Conservation (phyloP, 345 rosid species). For the Sapria himalayana region DNA sequence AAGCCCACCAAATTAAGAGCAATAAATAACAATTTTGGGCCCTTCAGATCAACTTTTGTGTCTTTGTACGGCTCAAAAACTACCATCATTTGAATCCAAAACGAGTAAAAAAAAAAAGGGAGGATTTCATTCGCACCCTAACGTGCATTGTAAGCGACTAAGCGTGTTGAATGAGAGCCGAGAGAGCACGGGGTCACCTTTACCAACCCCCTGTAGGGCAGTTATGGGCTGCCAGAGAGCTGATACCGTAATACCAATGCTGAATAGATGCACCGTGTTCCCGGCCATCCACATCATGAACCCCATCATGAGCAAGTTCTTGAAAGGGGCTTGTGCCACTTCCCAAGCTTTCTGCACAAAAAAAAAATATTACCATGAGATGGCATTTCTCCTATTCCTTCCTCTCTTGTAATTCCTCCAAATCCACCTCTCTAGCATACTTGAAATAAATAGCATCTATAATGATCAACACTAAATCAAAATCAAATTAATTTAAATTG, state of each 20-base stretch:
- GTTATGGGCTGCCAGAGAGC: slow-evolving; percentile 98
- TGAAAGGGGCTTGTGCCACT: slow-evolving; percentile 94
- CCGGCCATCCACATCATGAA: slow-evolving; percentile 99
- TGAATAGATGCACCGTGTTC: slow-evolving; percentile 90
- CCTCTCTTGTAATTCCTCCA: too few relatives aligned
- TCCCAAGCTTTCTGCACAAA: slow-evolving; percentile 92
- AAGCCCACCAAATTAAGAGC: slow-evolving; percentile 88
- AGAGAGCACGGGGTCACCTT: too few relatives aligned
- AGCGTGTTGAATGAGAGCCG: too few relatives aligned
- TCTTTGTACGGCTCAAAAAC: slow-evolving; percentile 99
- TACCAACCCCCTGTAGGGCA: slow-evolving; percentile 93
- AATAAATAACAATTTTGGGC: slow-evolving; percentile 73
- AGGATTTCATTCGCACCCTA: too few relatives aligned
- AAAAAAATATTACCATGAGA: not conserved
- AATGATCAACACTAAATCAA: too few relatives aligned
- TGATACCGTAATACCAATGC: slow-evolving; percentile 94
- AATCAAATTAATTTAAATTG: too few relatives aligned
- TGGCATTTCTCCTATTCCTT: too few relatives aligned
- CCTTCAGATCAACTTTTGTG: slow-evolving; percentile 69
- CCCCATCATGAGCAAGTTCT: slow-evolving; percentile 98
- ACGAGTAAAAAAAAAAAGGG: not conserved
- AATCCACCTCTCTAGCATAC: too few relatives aligned
- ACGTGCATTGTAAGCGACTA: too few relatives aligned
- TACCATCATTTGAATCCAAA: slow-evolving; percentile 16
- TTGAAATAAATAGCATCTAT: too few relatives aligned